Evolutionary conservation across 1,284 basidiomycete species (phyloP).

Genomic region (Earliella scabrosa): DNA sequence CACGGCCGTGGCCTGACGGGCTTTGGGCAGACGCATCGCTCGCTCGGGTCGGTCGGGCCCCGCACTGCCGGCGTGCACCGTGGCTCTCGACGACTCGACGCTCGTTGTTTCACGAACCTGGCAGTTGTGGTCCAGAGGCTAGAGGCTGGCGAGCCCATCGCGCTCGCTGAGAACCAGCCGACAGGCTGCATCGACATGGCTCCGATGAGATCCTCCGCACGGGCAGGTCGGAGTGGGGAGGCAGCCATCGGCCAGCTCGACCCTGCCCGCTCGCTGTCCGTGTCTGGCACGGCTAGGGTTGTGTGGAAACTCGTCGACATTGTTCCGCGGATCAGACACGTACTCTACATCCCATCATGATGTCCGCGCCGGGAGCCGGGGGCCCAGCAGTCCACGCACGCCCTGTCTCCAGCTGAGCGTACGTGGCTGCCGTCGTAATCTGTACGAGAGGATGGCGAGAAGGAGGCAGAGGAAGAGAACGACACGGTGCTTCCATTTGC

Average conservation of each 20-base stretch:
- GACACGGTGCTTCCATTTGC: constrained; percentile 56
- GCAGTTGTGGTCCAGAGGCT: background rate
- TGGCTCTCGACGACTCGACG: background rate
- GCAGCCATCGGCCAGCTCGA: no score
- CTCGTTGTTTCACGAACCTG: no score
- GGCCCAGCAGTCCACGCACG: constrained; percentile 5
- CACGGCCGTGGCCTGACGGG: background rate
- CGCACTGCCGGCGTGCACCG: background rate
- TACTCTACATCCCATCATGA: background rate
- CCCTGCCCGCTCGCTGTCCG: no score
- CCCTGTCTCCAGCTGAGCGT: constrained; percentile 12
- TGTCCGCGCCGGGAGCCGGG: background rate
- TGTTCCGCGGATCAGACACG: background rate
- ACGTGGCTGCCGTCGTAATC: constrained; percentile 10
- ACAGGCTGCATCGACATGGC: background rate
- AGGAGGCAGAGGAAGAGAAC: constrained; percentile 24
- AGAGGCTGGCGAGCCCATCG: background rate
- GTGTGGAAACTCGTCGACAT: background rate
- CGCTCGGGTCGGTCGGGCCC: no score
- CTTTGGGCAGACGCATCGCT: background rate
- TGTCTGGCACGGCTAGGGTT: no score
- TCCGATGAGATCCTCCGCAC: background rate
- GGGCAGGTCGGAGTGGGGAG: background rate
- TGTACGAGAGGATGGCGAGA: constrained; percentile 19
- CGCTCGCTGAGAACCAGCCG: background rate